Base-by-base conservation (phyloP, 208 protist species). In the Leptomonas pyrrhocoris region DNA sequence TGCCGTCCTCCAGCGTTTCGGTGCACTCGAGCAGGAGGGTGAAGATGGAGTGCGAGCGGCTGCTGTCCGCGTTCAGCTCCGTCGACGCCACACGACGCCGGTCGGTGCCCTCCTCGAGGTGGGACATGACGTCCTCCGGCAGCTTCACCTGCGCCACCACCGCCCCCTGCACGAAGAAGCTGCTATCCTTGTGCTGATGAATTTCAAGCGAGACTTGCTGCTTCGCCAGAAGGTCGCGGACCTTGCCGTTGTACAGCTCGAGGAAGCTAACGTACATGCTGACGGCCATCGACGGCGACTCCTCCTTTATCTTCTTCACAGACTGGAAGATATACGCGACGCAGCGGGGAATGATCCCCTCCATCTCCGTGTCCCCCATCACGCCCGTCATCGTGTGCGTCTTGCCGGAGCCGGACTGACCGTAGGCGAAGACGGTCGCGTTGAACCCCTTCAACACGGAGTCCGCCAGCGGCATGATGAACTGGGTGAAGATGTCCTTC, bases 321-420 rank as follows among this genome's bases (percentile, higher is more conserved):
- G 62, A 79, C 45, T 86, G 59, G 60, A 96, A 96, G 30, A 96
- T 86, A 77, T 96, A 80, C 50, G 69, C 73, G 46, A 96, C 86
- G 62, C 85, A 90, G 34, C 92, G 86, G 4, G 92, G 92, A 38
- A 89, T 94, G 53, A 96, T 68, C 8, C 92, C 92, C 63, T 93
- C 74, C 27, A 89, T 23, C 55, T 89, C 80, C 5, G 72, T 58
- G 61, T 91, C 77, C 5, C 68, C 83, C 62, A 94, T 79, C 56
- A 82, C 75, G 53, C 91, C 91, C 9, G 82, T 92, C 90, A 98
- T 97, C 31, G 94, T 98, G 85, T 97, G 93, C 27, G 94, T 98
- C 86, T 98, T 98, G 49, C 96, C 96, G n/a, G 83, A 90, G 21
- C 94, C 96, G 19, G 94, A 97, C 79, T 98, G 96, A n/a, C 96